Evolutionary conservation across 2,329 filamentous ascomycete genomes (phyloP), one percentile per base, ranked within the genome.

Genomic region (Colletotrichum abscissum): DNA sequence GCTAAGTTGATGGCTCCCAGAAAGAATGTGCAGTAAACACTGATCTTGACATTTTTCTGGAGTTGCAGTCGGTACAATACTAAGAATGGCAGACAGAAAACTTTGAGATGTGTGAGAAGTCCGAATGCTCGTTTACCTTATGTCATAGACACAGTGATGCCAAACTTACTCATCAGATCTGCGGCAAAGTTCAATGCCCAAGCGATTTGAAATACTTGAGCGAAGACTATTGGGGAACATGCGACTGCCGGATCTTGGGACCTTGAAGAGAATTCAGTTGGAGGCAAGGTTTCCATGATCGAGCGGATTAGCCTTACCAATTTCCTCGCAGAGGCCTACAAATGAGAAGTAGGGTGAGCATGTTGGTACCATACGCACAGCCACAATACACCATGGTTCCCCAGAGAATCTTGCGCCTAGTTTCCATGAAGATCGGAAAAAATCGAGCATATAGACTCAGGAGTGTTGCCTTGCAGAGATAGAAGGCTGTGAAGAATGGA

Each of bases 41-140:
- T 42, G 22, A 64, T 56, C 22, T 64, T 55, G 30, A 64, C 49
- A 2, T n/a, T 14, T 8, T 8, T 49, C 14, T 42, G 35, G 2
- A 64, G 6, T 8, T 56, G 62, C 14, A 64, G 22, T 22, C 22
- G 30, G 62, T 55, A 56, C 19, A 64, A 19, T 9, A 64, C 62
- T 4, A 64, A 33, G 8, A 64, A 64, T 1, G 62, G 62, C 16
- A 64, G 62, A 16, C n/a, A 64, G 49, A 64, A 64, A n/a, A 64
- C 62, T 64, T 14, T 4, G 2, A 3, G 7, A 26, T 54, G 16
- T 42, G 62, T 64, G 26, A 64, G 28, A 35, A 26, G 28, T 12
- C 33, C 2, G 5, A 5, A 22, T 5, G 7, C 12, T 16, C 35
- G 6, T 54, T 4, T 22, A 26, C 7, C 28, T 28, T 11, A 1